Evolutionary conservation across 2,329 filamentous ascomycete genomes (phyloP).

Genomic region (Trichoderma semiorbis): DNA sequence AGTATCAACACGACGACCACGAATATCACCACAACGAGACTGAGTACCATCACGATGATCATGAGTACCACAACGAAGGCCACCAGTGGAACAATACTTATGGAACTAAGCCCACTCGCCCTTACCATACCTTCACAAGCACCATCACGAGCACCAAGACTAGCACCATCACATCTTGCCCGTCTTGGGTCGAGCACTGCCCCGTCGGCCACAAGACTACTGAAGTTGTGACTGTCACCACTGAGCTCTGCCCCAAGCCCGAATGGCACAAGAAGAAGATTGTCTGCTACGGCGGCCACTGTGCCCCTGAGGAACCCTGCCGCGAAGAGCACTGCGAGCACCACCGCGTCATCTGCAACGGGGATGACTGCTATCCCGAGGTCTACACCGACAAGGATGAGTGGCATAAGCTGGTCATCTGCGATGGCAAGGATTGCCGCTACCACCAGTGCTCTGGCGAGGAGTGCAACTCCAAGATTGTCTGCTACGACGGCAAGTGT

Average conservation of each 20-base stretch:
- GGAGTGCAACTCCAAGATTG: conserved; percentile 31
- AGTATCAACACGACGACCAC: not conserved
- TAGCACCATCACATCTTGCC: conserved; percentile 31
- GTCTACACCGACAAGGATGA: conserved; percentile 23
- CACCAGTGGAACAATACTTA: not conserved
- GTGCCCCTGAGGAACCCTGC: conserved; percentile 30
- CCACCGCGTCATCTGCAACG: conserved; percentile 33
- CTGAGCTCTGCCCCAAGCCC: conserved; percentile 23
- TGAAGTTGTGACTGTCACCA: conserved; percentile 25
- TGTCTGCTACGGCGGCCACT: conserved; percentile 35
- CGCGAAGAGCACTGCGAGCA: conserved; percentile 26
- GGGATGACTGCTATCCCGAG: conserved; percentile 29
- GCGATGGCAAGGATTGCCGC: conserved; percentile 29
- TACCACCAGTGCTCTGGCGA: conserved; percentile 25
- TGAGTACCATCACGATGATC: not conserved
- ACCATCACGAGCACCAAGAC: conserved; percentile 30
- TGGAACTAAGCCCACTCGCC: not conserved
- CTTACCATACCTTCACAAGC: conserved; percentile 19
- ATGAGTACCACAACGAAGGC: not conserved
- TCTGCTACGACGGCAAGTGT: conserved; percentile 34
- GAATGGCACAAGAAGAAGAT: conserved; percentile 32
- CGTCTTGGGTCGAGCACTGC: conserved; percentile 26
- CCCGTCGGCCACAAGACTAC: conserved; percentile 24
- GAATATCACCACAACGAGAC: not conserved
- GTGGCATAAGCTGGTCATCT: conserved; percentile 31